Percentiles rank a stretch among this genome's conserved stretches.
Conservation (phyloP, 2,329 filamentous ascomycete species). For the Pyricularia sp. region DNA sequence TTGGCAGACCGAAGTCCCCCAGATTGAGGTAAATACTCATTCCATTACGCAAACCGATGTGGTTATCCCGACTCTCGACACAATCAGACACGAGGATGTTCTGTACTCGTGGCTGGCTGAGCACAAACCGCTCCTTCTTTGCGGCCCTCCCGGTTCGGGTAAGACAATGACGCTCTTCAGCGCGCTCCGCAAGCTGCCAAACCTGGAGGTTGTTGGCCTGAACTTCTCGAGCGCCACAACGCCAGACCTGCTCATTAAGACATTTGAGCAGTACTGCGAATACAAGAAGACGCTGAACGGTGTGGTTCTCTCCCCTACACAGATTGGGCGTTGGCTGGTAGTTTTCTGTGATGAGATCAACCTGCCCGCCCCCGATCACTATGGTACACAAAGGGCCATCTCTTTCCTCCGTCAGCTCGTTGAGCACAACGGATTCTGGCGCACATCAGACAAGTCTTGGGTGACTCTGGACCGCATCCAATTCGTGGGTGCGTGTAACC, state of each 20-base stretch:
- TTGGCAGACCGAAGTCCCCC: constrained; percentile 93
- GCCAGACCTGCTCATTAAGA: constrained; percentile 95
- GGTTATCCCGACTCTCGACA: constrained; percentile 95
- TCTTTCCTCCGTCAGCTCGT: constrained; percentile 96
- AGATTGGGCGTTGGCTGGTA: constrained; percentile 95
- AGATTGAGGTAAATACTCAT: constrained; percentile 95
- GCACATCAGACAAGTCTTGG: constrained; percentile 95
- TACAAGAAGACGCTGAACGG: constrained; percentile 98
- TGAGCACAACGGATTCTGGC: constrained; percentile 98
- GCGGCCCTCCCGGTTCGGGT: constrained; percentile 93
- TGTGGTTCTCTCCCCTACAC: constrained; percentile 88
- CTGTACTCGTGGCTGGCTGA: constrained; percentile 98
- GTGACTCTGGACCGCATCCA: constrained; percentile 96
- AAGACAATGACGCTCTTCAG: constrained; percentile 99
- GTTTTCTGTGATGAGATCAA: constrained; percentile 99
- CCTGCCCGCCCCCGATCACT: constrained; percentile 92
- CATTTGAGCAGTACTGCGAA: constrained; percentile 98
- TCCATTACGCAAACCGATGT: constrained; percentile 97
- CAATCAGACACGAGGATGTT: constrained; percentile 96
- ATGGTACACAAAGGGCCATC: constrained; percentile 94
- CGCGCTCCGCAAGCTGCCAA: constrained; percentile 88
- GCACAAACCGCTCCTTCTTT: constrained; percentile 93
- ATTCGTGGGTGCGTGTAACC: constrained; percentile 98
- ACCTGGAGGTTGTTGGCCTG: constrained; percentile 98
- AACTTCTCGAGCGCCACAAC: constrained; percentile 99